A percentile compares a stretch with the other conserved stretches of the same genome.
Evolutionary conservation across 768 basidiomycete species (phyloP).

Genomic region (Rhodotorula babjevae): DNA sequence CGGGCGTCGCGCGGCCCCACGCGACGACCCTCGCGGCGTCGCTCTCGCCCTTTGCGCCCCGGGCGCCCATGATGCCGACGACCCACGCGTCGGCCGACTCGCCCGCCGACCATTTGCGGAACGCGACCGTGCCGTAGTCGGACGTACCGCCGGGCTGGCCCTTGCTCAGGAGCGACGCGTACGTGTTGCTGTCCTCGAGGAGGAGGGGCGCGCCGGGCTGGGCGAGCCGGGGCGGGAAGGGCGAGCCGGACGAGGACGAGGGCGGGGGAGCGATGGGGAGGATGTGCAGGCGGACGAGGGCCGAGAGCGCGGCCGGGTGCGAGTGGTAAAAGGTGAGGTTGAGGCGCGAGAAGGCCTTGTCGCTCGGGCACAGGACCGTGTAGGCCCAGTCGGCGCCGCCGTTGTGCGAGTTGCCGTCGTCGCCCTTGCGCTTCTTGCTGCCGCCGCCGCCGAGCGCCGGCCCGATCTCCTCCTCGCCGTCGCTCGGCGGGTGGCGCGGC

Average conservation of each 20-base stretch:
- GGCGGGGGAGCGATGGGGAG: conserved; percentile 30
- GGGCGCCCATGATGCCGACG: conserved; percentile 51
- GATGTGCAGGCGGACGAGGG: conserved; percentile 29
- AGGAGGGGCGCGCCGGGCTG: conserved; percentile 54
- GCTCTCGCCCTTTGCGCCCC: conserved; percentile 48
- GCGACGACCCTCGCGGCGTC: conserved; percentile 49
- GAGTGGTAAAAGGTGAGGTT: conserved; percentile 60
- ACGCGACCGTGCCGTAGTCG: conserved; percentile 78
- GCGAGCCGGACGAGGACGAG: conserved; percentile 27
- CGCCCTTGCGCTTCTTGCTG: conserved; percentile 44
- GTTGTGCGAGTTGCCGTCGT: background rate
- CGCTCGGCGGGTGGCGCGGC: conserved; percentile 46
- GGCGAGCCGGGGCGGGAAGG: conserved; percentile 41
- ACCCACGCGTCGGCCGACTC: conserved; percentile 43
- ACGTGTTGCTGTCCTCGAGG: conserved; percentile 66
- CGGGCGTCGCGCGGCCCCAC: conserved; percentile 53
- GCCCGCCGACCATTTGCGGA: conserved; percentile 54
- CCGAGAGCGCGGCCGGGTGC: conserved; percentile 15
- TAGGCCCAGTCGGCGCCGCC: conserved; percentile 53
- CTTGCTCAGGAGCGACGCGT: conserved; percentile 61
- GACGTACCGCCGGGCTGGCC: conserved; percentile 49
- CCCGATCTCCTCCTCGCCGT: conserved; percentile 49
- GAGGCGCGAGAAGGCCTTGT: conserved; percentile 80
- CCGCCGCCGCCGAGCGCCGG: no score
- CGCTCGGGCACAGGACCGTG: conserved; percentile 85